These are phyloP conservation scores for Thymus mandschuricus DNA, from an alignment of 257 asterid genomes.

Conservation along the genomic window DNA sequence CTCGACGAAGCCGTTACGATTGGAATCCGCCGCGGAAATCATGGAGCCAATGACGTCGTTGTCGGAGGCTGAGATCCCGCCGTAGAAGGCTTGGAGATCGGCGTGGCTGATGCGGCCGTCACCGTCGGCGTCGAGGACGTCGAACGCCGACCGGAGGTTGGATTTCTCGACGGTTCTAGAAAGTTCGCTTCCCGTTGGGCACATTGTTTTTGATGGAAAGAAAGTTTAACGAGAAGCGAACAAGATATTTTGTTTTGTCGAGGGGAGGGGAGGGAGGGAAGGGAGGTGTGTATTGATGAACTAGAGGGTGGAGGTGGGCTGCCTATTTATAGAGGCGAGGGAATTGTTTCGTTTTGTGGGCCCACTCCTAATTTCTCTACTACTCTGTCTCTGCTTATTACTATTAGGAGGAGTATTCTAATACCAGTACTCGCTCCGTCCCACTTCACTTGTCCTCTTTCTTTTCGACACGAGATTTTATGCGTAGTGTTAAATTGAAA, in stretches of 20 bases:
- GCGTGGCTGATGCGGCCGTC: conserved; percentile 82
- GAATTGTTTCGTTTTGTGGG: too few species aligned
- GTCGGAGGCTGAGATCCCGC: conserved; percentile 37
- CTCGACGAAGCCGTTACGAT: conserved; percentile 76
- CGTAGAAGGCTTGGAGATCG: conserved; percentile 69
- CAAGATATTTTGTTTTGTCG: neutral
- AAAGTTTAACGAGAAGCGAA: neutral
- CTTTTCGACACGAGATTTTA: too few species aligned
- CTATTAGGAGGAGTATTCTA: too few species aligned
- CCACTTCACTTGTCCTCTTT: too few species aligned
- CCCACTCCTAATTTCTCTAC: too few species aligned
- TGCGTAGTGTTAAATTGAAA: too few species aligned
- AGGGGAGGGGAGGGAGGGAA: neutral
- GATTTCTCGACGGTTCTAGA: conserved; percentile 25
- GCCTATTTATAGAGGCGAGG: neutral
- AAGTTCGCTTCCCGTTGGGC: conserved; percentile 64
- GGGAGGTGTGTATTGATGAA: neutral
- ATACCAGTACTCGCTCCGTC: too few species aligned
- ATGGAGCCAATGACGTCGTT: conserved; percentile 67
- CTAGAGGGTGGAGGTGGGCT: too few species aligned
- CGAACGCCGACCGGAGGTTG: conserved; percentile 73
- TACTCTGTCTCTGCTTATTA: too few species aligned
- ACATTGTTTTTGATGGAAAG: conserved; percentile 37
- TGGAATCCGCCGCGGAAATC: conserved; percentile 68
- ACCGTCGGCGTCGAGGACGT: conserved; percentile 72